Evolutionary conservation across 768 basidiomycete genomes (phyloP).

Genomic region (Tubosaeta sp.): DNA sequence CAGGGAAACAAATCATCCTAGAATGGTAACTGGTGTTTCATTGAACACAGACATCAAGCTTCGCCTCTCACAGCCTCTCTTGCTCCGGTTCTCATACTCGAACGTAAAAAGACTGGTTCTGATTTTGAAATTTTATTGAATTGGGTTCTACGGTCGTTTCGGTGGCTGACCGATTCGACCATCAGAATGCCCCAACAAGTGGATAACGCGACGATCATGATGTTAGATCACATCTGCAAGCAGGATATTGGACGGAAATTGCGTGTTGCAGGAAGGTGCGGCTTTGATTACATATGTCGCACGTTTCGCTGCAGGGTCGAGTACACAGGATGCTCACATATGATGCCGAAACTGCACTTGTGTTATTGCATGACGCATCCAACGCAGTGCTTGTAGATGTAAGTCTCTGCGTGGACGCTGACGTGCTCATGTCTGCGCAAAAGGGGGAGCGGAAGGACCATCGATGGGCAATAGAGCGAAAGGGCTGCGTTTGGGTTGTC

Average conservation of each 20-base stretch:
- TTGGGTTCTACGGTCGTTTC: neutral
- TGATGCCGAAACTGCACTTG: conserved; percentile 43
- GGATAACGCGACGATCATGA: conserved; percentile 43
- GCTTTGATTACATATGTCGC: conserved; percentile 12
- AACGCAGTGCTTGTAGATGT: conserved; percentile 56
- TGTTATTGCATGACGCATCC: conserved; percentile 47
- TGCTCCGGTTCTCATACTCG: neutral
- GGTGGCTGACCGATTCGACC: neutral
- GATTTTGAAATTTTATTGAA: neutral
- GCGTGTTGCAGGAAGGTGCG: conserved; percentile 57
- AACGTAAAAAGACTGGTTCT: neutral
- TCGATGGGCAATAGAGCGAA: conserved; percentile 52
- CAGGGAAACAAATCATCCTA: conserved; percentile 19
- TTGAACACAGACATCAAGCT: neutral
- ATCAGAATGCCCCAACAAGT: conserved; percentile 45
- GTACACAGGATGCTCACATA: conserved; percentile 52
- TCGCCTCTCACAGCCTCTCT: neutral
- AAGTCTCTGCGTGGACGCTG: conserved; percentile 44
- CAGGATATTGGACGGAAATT: conserved; percentile 47
- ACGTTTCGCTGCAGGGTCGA: conserved; percentile 12
- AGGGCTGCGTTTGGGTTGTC: conserved; percentile 48
- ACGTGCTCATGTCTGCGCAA: conserved; percentile 12
- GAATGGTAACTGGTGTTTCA: conserved; percentile 6
- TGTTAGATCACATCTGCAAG: conserved; percentile 38
- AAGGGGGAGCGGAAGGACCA: conserved; percentile 9